Base-by-base conservation (phyloP, 164 flowering plant species). In the Chimonanthus salicifolius region DNA sequence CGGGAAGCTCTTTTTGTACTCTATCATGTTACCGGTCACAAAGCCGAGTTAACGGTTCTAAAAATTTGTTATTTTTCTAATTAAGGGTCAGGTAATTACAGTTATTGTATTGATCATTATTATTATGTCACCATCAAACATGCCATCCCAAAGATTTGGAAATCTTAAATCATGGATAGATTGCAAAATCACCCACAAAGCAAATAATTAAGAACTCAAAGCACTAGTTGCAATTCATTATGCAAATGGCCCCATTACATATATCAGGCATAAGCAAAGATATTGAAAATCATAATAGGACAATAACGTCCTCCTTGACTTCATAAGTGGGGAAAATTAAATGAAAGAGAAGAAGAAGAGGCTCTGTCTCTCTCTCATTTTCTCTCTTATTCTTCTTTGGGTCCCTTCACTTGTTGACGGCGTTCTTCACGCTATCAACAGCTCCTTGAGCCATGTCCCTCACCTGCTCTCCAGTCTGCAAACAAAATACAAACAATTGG, bases 381-480 rank as follows among this genome's bases (percentile, higher is more conserved):
- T 46, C 16, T 44, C 43, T 71, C 54, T 44, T 58, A 9, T 10
- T 45, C 21, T 69, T 11, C 67, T 10, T 68, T 60, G 77, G 80
- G 44, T 73, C 79, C 47, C 71, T 65, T 51, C 21, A 85, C 86
- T 69, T 83, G 80, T 51, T 51, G 58, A 51, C 13, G 44, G 85
- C 77, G 77, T 47, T 82, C 86, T 80, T 86, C 73, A 84, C 80
- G 9, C 67, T 72, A 46, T 86, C 84, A 50, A 77, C 60, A 13
- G 87, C 88, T 66, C 81, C 87, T 20, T 83, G 84, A 49, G 85
- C 87, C 82, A 81, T 74, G 74, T 73, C 51, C 75, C 50, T 74
- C 76, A 82, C 67, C 69, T 85, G 82, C 73, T 81, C 84, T 46
- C 87, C 85, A 2, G 82, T 84, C 88, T 85, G 72, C 62, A 64